Conservation (phyloP, 768 basidiomycete species). For the Lentinula boryana region DNA sequence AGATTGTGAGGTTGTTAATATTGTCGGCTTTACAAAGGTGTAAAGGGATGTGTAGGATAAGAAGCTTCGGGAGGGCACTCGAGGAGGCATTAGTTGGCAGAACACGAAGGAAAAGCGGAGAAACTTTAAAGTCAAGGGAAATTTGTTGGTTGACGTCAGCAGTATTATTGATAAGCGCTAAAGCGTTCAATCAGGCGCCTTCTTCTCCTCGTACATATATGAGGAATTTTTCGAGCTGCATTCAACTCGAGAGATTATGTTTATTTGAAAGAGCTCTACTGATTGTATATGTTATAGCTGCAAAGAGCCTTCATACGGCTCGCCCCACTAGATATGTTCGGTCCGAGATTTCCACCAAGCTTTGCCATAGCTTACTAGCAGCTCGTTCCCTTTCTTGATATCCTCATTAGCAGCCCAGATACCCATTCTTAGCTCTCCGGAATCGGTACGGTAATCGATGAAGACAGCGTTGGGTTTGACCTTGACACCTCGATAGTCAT, state of each 20-base stretch:
- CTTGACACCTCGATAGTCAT: conserved; percentile 82
- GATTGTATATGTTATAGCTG: not conserved
- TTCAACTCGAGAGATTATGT: not conserved
- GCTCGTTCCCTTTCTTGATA: conserved; percentile 77
- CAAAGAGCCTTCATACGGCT: not conserved
- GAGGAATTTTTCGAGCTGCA: not conserved
- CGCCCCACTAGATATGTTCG: not conserved
- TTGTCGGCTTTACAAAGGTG: conserved; percentile 41
- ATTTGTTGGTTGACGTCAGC: not conserved
- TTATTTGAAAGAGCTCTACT: not conserved
- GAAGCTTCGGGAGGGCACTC: conserved; percentile 41
- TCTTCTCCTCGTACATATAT: not conserved
- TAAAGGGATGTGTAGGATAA: conserved; percentile 55
- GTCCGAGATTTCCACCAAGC: conserved; percentile 60
- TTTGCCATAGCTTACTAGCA: conserved; percentile 87
- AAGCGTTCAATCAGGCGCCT: not conserved
- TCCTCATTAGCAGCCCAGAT: conserved; percentile 58
- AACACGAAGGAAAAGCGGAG: conserved; percentile 3
- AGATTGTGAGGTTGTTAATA: conserved; percentile 23
- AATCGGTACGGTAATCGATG: conserved; percentile 41
- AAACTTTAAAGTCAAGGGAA: not conserved
- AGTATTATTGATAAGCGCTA: not conserved
- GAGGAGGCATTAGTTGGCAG: conserved; percentile 38
- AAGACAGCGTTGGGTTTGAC: conserved; percentile 68
- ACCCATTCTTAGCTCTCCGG: conserved; percentile 70